Conservation (phyloP, 495 filamentous ascomycete genomes). For the Penicillium parvum region DNA sequence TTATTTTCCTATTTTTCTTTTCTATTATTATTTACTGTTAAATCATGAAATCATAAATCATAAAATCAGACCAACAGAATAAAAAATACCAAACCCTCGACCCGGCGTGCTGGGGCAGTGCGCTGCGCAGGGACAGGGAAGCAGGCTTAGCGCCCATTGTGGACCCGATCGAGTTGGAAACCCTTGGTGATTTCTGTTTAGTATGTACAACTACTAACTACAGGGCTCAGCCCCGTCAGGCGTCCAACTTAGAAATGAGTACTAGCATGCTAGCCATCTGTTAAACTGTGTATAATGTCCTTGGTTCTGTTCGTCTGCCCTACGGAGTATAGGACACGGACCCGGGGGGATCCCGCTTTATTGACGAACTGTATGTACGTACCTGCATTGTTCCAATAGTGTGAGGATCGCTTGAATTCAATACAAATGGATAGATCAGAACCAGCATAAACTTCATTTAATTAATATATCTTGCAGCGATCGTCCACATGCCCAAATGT, state of each 20-base stretch:
- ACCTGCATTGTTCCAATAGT: neutral
- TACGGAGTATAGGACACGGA: neutral
- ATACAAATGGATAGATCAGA: neutral
- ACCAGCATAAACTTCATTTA: too few species aligned
- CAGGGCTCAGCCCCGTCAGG: too few species aligned
- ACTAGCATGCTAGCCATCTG: too few species aligned
- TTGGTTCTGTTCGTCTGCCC: too few species aligned
- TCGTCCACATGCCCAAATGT: too few species aligned
- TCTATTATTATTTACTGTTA: too few species aligned
- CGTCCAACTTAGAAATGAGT: too few species aligned
- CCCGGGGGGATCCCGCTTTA: neutral
- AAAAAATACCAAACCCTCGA: slow-evolving; percentile 1
- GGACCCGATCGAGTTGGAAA: neutral
- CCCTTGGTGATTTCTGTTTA: too few species aligned
- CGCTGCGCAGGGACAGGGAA: neutral
- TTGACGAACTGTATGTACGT: neutral
- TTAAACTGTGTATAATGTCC: too few species aligned
- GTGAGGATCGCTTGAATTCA: neutral
- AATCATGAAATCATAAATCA: slow-evolving; percentile 1
- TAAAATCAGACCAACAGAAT: slow-evolving; percentile 6
- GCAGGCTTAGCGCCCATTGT: neutral
- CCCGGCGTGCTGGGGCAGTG: neutral
- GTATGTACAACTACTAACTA: too few species aligned
- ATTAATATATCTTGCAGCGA: too few species aligned
- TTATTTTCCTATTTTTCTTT: too few species aligned